Percentiles rank a stretch among this genome's conserved stretches.
These are phyloP conservation scores for Boletus speciosus DNA, from an alignment of 768 basidiomycete genomes.

Conservation along the genomic window DNA sequence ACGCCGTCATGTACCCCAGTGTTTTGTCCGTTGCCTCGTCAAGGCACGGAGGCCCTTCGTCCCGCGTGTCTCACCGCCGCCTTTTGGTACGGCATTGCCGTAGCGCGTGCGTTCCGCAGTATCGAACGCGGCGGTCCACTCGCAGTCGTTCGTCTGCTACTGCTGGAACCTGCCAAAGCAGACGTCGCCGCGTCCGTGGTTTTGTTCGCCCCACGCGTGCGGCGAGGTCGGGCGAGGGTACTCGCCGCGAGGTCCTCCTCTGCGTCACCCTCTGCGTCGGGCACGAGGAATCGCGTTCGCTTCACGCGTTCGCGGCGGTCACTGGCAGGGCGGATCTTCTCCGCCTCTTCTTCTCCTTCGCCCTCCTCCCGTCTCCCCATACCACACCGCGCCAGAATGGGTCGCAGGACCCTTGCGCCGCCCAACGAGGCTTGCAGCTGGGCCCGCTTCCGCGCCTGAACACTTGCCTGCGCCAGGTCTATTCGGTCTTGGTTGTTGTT, in stretches of 20 bases:
- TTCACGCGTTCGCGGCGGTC: background rate
- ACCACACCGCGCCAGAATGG: background rate
- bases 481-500: background rate
- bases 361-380: background rate
- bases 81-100: background rate
- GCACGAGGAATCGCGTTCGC: constrained; percentile 14
- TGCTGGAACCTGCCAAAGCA: background rate
- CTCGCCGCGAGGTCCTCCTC: background rate
- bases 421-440: background rate
- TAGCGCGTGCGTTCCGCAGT: background rate
- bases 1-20: no score
- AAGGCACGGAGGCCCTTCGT: background rate
- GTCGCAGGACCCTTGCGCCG: background rate
- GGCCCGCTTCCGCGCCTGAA: background rate
- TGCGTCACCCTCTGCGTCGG: background rate
- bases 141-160: background rate
- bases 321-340: background rate
- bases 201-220: background rate
- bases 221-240: background rate
- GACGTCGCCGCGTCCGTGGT: no score
- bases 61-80: background rate
- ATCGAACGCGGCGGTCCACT: background rate
- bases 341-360: background rate
- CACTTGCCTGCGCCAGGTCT: constrained; percentile 2
- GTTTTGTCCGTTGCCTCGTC: no score